Percentiles rank a stretch among this genome's conserved stretches.
phyloP scores from a whole-genome alignment of 1,139 yeast species.

The Hansenula anomala region DNA sequence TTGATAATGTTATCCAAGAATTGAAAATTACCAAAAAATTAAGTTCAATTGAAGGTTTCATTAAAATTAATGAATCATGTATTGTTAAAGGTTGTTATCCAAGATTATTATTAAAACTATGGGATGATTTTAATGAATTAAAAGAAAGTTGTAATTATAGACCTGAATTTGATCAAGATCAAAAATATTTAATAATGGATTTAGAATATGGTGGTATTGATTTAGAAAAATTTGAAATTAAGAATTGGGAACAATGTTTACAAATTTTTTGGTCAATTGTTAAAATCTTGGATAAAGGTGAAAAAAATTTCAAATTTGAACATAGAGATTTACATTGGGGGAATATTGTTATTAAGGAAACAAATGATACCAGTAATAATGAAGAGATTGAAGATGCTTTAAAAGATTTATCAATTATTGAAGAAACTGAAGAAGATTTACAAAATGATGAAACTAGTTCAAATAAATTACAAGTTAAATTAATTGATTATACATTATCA shows the following conservation, averaged over 20 bases:
- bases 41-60: conserved; percentile 35
- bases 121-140: conserved; percentile 37
- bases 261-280: conserved; percentile 50
- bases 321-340: conserved; percentile 67
- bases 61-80: conserved; percentile 33
- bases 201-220: conserved; percentile 45
- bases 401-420: conserved; percentile 11
- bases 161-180: conserved; percentile 32
- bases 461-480: conserved; percentile 32
- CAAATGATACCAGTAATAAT: not conserved
- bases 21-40: conserved; percentile 36
- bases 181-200: conserved; percentile 39
- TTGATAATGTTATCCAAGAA: conserved; percentile 42
- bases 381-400: not conserved
- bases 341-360: conserved; percentile 38
- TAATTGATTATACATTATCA: conserved; percentile 56
- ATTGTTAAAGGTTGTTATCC: conserved; percentile 47
- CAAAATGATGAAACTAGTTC: conserved; percentile 5
- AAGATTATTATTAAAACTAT: conserved; percentile 29
- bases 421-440: conserved; percentile 7
- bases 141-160: conserved; percentile 28
- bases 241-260: conserved; percentile 48
- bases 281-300: conserved; percentile 44
- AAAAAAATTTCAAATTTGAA: conserved; percentile 48
- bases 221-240: conserved; percentile 37